phyloP scores from a whole-genome alignment of 2,329 filamentous ascomycete genomes.

The Ophiocordyceps camponoti-leonardi region DNA sequence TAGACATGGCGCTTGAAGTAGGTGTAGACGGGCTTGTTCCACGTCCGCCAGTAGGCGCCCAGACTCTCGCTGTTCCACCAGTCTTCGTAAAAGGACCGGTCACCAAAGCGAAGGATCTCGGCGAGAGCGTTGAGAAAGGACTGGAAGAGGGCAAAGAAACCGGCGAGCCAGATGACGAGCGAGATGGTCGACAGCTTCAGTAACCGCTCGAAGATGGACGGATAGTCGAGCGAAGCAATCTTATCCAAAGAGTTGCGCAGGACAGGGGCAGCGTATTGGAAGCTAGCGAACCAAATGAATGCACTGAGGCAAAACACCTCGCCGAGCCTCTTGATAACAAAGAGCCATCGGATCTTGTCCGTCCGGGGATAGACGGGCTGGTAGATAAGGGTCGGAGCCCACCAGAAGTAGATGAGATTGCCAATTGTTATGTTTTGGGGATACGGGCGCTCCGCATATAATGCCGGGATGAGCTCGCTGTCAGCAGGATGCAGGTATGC shows the following conservation, averaged over 20 bases:
- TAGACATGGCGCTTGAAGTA: constrained; percentile 96
- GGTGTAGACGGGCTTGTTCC: constrained; percentile 95
- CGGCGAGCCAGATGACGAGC: constrained; percentile 89
- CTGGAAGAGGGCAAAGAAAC: constrained; percentile 95
- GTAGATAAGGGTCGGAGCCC: constrained; percentile 90
- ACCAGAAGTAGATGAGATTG: constrained; percentile 94
- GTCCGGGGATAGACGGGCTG: constrained; percentile 92
- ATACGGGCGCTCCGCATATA: constrained; percentile 75
- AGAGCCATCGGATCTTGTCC: constrained; percentile 65
- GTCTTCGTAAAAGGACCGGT: constrained; percentile 87
- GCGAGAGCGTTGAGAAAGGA: constrained; percentile 81
- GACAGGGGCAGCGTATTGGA: constrained; percentile 85
- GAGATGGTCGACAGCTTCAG: constrained; percentile 94
- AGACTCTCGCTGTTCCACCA: constrained; percentile 94
- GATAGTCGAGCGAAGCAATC: constrained; percentile 62
- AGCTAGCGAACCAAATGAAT: constrained; percentile 89
- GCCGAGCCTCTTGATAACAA: constrained; percentile 65
- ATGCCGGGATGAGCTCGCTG: constrained; percentile 55
- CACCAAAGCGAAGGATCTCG: constrained; percentile 77
- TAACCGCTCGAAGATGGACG: constrained; percentile 71
- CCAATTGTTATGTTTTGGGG: constrained; percentile 75
- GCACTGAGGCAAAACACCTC: constrained; percentile 66
- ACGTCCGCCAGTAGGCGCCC: constrained; percentile 82
- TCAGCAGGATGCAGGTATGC: constrained; percentile 64
- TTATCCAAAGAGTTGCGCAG: constrained; percentile 80